These are phyloP conservation scores for Penicillium macrosclerotiorum DNA, from an alignment of 495 filamentous ascomycete species.

Conservation along the genomic window DNA sequence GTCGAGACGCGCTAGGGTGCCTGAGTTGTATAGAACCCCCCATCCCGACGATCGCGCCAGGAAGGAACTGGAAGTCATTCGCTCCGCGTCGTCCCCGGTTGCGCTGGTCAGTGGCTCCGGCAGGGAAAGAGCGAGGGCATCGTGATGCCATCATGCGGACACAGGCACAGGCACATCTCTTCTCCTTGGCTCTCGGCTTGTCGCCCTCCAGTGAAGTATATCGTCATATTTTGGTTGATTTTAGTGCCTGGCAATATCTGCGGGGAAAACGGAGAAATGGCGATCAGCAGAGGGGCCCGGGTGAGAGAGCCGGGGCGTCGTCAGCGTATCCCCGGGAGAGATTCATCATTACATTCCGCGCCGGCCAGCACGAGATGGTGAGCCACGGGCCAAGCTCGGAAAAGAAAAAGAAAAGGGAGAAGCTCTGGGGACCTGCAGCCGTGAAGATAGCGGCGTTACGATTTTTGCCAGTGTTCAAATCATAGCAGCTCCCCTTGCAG, in stretches of 20 bases:
- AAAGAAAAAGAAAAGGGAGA: neutral
- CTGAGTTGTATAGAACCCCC: too few relatives aligned
- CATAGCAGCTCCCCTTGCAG: slow-evolving; percentile 26
- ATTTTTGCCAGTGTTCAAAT: slow-evolving; percentile 14
- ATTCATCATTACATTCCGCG: too few relatives aligned
- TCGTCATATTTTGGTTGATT: neutral
- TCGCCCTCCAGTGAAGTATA: neutral
- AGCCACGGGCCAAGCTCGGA: too few relatives aligned
- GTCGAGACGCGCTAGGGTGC: too few relatives aligned
- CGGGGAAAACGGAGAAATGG: slow-evolving; percentile 25
- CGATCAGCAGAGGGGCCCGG: slow-evolving; percentile 17
- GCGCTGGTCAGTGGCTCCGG: too few relatives aligned
- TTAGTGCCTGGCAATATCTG: slow-evolving; percentile 14
- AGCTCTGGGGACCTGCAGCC: slow-evolving; percentile 16
- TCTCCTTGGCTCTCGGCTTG: slow-evolving; percentile 6
- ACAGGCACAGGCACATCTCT: neutral
- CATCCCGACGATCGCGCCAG: too few relatives aligned
- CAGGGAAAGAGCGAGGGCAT: slow-evolving; percentile 11
- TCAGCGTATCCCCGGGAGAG: too few relatives aligned
- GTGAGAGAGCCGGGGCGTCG: neutral
- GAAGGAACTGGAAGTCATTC: too few relatives aligned
- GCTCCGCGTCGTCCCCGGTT: too few relatives aligned
- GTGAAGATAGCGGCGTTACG: slow-evolving; percentile 6
- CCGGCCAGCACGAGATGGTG: too few relatives aligned
- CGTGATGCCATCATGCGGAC: slow-evolving; percentile 27